Evolutionary conservation across 768 basidiomycete genomes (phyloP).

Genomic region (Cyathus striatus): DNA sequence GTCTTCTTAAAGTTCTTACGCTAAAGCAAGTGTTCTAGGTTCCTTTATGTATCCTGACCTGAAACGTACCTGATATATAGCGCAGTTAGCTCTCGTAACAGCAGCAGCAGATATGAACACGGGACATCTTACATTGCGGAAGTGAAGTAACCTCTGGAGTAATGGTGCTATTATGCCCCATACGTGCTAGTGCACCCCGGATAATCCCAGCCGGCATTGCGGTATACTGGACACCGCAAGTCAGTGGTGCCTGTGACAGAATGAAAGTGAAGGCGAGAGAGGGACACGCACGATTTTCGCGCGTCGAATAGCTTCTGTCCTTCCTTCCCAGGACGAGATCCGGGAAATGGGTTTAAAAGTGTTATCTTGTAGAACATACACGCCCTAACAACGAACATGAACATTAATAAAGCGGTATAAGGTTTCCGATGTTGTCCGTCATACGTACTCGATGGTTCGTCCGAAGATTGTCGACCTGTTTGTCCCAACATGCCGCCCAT

Average conservation of each 20-base stretch:
- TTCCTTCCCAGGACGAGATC: constrained; percentile 76
- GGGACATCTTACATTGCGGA: constrained; percentile 74
- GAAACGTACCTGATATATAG: constrained; percentile 62
- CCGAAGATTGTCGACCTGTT: constrained; percentile 92
- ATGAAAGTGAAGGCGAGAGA: not conserved
- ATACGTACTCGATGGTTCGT: constrained; percentile 84
- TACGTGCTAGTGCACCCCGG: constrained; percentile 70
- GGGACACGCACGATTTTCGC: constrained; percentile 58
- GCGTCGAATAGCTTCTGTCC: constrained; percentile 63
- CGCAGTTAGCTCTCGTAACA: not conserved
- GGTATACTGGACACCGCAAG: constrained; percentile 52
- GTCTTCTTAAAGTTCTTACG: too few relatives aligned
- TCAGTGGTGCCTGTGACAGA: too few relatives aligned
- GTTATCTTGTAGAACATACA: constrained; percentile 92
- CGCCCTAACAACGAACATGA: constrained; percentile 67
- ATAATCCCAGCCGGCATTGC: constrained; percentile 82
- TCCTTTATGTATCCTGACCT: constrained; percentile 73
- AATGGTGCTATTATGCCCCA: constrained; percentile 75
- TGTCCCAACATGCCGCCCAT: constrained; percentile 90
- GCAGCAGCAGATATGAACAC: constrained; percentile 1
- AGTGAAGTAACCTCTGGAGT: constrained; percentile 72
- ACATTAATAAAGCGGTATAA: not conserved
- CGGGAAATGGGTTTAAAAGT: constrained; percentile 80
- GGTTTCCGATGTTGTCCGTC: too few relatives aligned
- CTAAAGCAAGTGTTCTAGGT: constrained; percentile 12